These are phyloP conservation scores for Mycena kentingensis DNA, from an alignment of 768 basidiomycete genomes.

Conservation along the genomic window DNA sequence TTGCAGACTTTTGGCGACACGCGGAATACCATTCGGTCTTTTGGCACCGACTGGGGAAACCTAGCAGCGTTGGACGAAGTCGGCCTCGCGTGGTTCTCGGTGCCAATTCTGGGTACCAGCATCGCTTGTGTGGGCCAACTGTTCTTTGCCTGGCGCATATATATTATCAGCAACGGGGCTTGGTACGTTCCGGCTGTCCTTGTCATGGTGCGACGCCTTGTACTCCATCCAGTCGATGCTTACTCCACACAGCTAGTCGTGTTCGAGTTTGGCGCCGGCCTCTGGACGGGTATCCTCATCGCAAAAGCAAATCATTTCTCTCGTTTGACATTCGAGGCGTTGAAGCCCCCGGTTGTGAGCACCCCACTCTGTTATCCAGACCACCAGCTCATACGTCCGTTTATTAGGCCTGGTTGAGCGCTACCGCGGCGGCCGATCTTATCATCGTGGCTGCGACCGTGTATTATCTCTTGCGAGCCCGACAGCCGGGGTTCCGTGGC, in stretches of 20 bases:
- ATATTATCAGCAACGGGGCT: background rate
- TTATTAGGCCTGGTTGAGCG: conserved; percentile 23
- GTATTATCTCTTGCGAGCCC: conserved; percentile 21
- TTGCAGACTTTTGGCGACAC: conserved; percentile 20
- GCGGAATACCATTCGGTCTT: conserved; percentile 19
- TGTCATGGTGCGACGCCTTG: background rate
- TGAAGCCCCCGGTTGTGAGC: conserved; percentile 6
- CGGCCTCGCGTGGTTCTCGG: conserved; percentile 20
- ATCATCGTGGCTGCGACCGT: conserved; percentile 25
- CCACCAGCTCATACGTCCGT: background rate
- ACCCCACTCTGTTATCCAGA: background rate
- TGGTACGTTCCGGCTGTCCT: background rate
- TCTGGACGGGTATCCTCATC: conserved; percentile 9
- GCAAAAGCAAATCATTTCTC: background rate
- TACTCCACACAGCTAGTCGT: background rate
- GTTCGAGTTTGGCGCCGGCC: conserved; percentile 2
- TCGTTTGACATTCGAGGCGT: background rate
- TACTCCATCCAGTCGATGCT: background rate
- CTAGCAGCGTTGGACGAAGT: conserved; percentile 12
- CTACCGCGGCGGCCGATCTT: conserved; percentile 24
- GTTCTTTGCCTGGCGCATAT: conserved; percentile 13
- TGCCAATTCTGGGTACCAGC: conserved; percentile 18
- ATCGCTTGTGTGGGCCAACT: conserved; percentile 10
- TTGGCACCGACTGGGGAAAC: conserved; percentile 22
- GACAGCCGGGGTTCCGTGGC: conserved; percentile 9